Conservation (phyloP, 2,329 filamentous ascomycete species). For the Stagonosporopsis vannaccii region DNA sequence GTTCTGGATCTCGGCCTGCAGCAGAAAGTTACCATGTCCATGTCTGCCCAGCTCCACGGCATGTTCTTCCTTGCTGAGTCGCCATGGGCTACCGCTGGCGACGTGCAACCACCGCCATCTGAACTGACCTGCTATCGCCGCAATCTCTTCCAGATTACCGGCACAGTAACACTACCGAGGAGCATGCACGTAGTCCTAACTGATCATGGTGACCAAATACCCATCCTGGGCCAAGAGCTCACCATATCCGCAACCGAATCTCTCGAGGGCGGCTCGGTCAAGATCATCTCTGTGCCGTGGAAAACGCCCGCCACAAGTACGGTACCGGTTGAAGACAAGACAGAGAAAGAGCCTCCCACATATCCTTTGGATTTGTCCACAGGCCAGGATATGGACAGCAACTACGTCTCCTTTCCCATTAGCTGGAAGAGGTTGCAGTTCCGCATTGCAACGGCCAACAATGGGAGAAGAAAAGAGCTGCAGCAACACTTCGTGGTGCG, state of each 20-base stretch:
- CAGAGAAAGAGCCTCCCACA: slow-evolving; percentile 85
- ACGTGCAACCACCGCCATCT: slow-evolving; percentile 65
- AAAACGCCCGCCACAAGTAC: slow-evolving; percentile 89
- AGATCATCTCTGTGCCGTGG: slow-evolving; percentile 96
- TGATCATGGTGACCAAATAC: slow-evolving; percentile 83
- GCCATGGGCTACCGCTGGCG: slow-evolving; percentile 68
- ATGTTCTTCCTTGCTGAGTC: slow-evolving; percentile 90
- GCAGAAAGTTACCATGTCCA: slow-evolving; percentile 68
- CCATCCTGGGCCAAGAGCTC: slow-evolving; percentile 83
- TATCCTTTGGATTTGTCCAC: slow-evolving; percentile 74
- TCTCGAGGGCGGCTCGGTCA: slow-evolving; percentile 88
- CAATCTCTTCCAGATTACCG: slow-evolving; percentile 95
- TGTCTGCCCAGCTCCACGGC: slow-evolving; percentile 81
- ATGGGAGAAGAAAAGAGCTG: slow-evolving; percentile 90
- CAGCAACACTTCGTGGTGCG: slow-evolving; percentile 95
- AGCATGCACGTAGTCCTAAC: slow-evolving; percentile 81
- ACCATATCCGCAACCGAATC: slow-evolving; percentile 93
- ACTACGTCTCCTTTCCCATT: slow-evolving; percentile 89
- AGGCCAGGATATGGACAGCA: slow-evolving; percentile 75
- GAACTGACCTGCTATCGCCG: slow-evolving; percentile 95
- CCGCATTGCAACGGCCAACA: slow-evolving; percentile 93
- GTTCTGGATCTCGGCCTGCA: slow-evolving; percentile 70
- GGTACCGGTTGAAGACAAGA: slow-evolving; percentile 69
- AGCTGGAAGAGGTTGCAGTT: slow-evolving; percentile 95
- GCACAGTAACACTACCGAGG: slow-evolving; percentile 81